Evolutionary conservation across 116 monocot species (phyloP), one percentile per base, ranked within the genome.

Genomic region (Papilionanthe hybrid): DNA sequence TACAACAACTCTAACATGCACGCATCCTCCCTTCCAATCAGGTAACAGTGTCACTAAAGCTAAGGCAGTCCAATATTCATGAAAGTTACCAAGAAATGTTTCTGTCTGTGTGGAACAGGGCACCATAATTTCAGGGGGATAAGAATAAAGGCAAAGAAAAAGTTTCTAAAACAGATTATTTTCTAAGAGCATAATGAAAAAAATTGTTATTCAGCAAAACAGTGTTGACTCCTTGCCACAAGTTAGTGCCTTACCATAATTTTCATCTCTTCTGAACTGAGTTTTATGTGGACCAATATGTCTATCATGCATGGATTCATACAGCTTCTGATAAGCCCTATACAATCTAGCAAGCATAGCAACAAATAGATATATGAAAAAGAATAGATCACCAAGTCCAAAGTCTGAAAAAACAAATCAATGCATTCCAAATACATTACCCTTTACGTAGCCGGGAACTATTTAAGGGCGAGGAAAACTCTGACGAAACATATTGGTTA

Each of bases 401-500:
- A 42, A 23, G 78, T 60, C 32, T 13, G 55, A 48, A 32, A 49
- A 84, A 56, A 47, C 44, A 66, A 49, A 49, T 25, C 20, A 78
- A 43, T 53, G 23, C 80, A 37, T 53, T 17, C 68, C 9, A 55
- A 75, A 69, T 81, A 95, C 90, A 72, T 47, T 82, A 99, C 99
- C 92, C 85, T 80, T 99, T 99, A 43, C 92, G 93, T 78, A 93
- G 93, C 50, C 75, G 86, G 41, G 86, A 78, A 82, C 68, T 93
- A 81, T 85, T 99, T 83, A 99, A 83, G 60, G 95, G 95, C 18
- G 93, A 82, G 20, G 95, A 89, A 49, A 99, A 99, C 56, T 99
- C 99, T 69, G 99, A 99, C 25, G 95, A 91, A 5, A 99, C 90
- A 86, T 93, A 99, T 53, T 99, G 99, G 79, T 93, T 92, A 85